Evolutionary conservation across 331 rosid species (phyloP), one percentile per base, ranked within the genome.

Genomic region (Pyrus hybrid): DNA sequence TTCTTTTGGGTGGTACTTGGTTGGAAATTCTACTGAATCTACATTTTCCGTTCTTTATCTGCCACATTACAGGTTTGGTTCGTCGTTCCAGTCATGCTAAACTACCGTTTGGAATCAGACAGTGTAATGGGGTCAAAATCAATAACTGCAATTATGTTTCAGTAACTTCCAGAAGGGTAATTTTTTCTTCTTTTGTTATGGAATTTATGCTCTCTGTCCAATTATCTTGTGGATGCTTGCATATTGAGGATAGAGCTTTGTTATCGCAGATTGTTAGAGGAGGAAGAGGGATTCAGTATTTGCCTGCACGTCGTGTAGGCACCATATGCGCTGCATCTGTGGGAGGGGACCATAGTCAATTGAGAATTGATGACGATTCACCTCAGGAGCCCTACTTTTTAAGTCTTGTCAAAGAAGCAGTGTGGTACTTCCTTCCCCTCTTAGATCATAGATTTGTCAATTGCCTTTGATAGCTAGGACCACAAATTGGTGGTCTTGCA

Each of bases 331-430:
- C 53, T 57, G 81, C 79, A 35, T 63, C 70, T 62, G 84, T 82
- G 41, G 73, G 91, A 77, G 84, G 78, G 76, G 80, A 87, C 72
- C 80, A 70, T 73, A 85, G 29, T 30, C 82, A 62, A 21, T 63
- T 82, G 23, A 82, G 77, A 67, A 78, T 68, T 76, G 85, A 83
- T 72, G 84, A 85, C 37, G 93, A 79, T 67, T 73, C 65, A 21
- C 77, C 85, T 66, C 70, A 81, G 71, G 97, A 93, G 71, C 90
- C 98, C 43, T 81, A 87, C 82, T 69, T 81, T 86, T 78, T 87
- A 64, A 80, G 74, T 72, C 63, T 86, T 22, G 43, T 88, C 67
- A 87, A 80, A 79, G 93, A 93, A 23, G 57, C 74, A 70, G 7
- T 82, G 20, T 76, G 97, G 97, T 93, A 91, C 23, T 66, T 16